These are phyloP conservation scores for Eimeria brunetti DNA, from an alignment of 169 alveolate species.

Conservation along the genomic window DNA sequence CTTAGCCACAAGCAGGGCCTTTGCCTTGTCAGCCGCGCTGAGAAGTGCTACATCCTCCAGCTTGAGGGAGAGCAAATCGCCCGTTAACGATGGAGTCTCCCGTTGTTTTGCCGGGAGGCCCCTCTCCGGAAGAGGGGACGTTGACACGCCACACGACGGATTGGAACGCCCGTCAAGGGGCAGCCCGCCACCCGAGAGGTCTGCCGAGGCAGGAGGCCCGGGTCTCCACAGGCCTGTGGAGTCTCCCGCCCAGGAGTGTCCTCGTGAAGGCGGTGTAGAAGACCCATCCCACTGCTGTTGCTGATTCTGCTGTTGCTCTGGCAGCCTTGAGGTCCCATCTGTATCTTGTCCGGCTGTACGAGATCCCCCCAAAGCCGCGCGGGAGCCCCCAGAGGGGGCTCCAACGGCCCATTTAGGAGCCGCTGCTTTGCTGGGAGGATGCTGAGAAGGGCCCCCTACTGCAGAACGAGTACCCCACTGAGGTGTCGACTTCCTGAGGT, in stretches of 20 bases:
- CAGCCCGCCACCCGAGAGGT: conserved; percentile 16
- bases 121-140: conserved; percentile 47
- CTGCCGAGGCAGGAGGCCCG: conserved; percentile 43
- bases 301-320: conserved; percentile 37
- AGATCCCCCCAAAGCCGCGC: background rate
- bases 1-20: conserved; percentile 60
- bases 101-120: conserved; percentile 21
- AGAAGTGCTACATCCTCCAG: conserved; percentile 44
- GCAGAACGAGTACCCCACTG: conserved; percentile 46
- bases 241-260: conserved; percentile 65
- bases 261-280: conserved; percentile 39
- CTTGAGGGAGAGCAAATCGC: conserved; percentile 40
- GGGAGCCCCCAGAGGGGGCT: conserved; percentile 54
- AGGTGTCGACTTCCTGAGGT: conserved; percentile 6
- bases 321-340: conserved; percentile 13
- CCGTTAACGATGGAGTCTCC: conserved; percentile 26
- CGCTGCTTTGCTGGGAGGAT: conserved; percentile 34
- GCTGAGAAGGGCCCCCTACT: background rate
- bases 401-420: conserved; percentile 45
- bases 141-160: conserved; percentile 18
- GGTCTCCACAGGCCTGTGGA: conserved; percentile 65
- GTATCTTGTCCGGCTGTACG: background rate
- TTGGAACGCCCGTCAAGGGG: conserved; percentile 32
- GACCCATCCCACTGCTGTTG: conserved; percentile 53
- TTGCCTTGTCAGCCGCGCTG: conserved; percentile 61